phyloP scores from a whole-genome alignment of 2,329 filamentous ascomycete species.

The Xylaria digitata region DNA sequence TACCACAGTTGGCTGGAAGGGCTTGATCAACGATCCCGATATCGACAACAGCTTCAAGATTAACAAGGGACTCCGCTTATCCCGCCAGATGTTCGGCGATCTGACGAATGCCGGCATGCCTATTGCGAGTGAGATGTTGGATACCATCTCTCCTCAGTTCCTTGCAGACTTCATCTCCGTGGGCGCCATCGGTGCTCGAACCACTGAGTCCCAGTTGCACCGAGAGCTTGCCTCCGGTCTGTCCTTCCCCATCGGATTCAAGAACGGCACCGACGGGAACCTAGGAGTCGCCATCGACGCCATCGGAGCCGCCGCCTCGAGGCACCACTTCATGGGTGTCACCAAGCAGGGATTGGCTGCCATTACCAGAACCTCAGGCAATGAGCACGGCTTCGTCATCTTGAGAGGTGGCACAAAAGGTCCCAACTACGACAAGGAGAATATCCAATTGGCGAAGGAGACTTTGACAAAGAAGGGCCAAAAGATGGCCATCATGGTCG shows the following conservation, averaged over 20 bases:
- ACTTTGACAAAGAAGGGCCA: constrained; percentile 84
- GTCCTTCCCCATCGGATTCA: constrained; percentile 98
- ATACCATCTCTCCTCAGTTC: constrained; percentile 98
- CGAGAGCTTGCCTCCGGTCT: constrained; percentile 94
- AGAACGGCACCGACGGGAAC: constrained; percentile 97
- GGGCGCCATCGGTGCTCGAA: constrained; percentile 94
- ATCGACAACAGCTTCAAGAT: constrained; percentile 98
- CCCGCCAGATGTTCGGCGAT: constrained; percentile 93
- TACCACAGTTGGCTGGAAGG: constrained; percentile 99
- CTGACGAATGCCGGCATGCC: constrained; percentile 89
- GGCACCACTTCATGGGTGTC: constrained; percentile 97
- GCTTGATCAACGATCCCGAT: constrained; percentile 98
- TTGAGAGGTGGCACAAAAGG: constrained; percentile 90
- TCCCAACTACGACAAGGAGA: constrained; percentile 92
- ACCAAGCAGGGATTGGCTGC: constrained; percentile 97
- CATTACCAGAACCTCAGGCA: constrained; percentile 91
- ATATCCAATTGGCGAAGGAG: constrained; percentile 81
- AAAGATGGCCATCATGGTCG: constrained; percentile 93
- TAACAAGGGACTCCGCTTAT: constrained; percentile 95
- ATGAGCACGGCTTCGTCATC: constrained; percentile 98
- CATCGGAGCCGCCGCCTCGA: constrained; percentile 85
- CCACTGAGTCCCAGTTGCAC: constrained; percentile 96
- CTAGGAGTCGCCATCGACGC: constrained; percentile 94
- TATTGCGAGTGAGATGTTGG: constrained; percentile 97
- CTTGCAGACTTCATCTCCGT: constrained; percentile 95